A percentile compares a stretch with the other conserved stretches of the same genome.
Evolutionary conservation across 352 stramenopile species (phyloP).

Genomic region (Globisporangium perplexum): DNA sequence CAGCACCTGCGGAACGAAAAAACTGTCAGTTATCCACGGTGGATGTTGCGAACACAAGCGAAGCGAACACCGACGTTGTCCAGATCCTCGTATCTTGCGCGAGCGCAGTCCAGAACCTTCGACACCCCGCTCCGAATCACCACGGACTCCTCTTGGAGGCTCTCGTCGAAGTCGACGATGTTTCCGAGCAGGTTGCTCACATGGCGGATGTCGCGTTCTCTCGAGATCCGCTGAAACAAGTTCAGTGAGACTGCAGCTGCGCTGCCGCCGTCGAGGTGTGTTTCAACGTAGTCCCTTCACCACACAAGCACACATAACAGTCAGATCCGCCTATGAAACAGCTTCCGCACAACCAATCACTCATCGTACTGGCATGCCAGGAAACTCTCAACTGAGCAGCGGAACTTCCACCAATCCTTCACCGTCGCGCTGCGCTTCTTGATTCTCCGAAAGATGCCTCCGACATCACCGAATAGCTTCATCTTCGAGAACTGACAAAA

Average conservation of each 20-base stretch:
- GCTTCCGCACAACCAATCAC: background rate
- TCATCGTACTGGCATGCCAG: constrained; percentile 44
- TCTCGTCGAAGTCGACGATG: constrained; percentile 82
- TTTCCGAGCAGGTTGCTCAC: constrained; percentile 79
- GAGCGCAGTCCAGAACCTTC: constrained; percentile 55
- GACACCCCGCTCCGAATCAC: constrained; percentile 74
- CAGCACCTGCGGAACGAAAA: constrained; percentile 45
- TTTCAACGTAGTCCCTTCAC: constrained; percentile 22
- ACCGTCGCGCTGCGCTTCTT: constrained; percentile 57
- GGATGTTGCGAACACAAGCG: background rate
- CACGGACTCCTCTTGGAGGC: constrained; percentile 42
- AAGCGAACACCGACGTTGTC: constrained; percentile 46
- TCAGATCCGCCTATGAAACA: background rate
- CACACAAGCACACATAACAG: constrained; percentile 1
- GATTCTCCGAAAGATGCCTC: constrained; percentile 55
- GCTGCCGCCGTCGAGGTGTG: background rate
- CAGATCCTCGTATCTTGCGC: constrained; percentile 72
- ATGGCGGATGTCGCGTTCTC: constrained; percentile 41
- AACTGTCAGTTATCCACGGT: background rate
- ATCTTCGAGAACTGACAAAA: constrained; percentile 43
- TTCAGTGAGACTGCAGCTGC: constrained; percentile 12
- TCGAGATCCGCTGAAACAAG: constrained; percentile 25
- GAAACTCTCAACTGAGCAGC: constrained; percentile 53
- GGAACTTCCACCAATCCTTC: constrained; percentile 61
- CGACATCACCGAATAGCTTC: constrained; percentile 58